Evolutionary conservation across 176 grass and related monocot genomes (phyloP).

Genomic region (Oryza punctata): DNA sequence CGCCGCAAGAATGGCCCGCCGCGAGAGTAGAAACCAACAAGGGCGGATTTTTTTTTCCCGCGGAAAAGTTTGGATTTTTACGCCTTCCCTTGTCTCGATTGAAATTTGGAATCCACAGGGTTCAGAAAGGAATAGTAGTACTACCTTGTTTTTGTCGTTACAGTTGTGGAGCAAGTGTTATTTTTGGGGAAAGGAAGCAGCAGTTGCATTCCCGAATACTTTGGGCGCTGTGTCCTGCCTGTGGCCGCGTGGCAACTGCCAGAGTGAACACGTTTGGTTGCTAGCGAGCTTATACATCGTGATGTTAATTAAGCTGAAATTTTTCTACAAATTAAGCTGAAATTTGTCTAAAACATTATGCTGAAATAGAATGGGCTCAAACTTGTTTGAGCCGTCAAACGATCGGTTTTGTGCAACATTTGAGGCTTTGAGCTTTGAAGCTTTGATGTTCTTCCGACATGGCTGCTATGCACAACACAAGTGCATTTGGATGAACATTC

Average conservation of each 20-base stretch:
- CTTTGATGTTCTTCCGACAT: neutral
- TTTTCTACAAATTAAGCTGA: neutral
- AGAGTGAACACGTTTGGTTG: slow-evolving; percentile 27
- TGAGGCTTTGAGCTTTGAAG: neutral
- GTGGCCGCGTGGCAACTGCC: slow-evolving; percentile 27
- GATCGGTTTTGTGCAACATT: neutral
- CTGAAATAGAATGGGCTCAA: neutral
- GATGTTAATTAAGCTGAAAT: neutral
- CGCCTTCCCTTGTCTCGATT: neutral
- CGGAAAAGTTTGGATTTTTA: slow-evolving; percentile 28
- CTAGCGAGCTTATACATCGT: neutral
- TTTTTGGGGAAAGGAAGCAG: slow-evolving; percentile 23
- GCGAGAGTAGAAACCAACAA: slow-evolving; percentile 5
- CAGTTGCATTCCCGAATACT: slow-evolving; percentile 28
- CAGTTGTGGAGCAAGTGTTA: slow-evolving; percentile 5
- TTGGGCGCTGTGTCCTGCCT: slow-evolving; percentile 18
- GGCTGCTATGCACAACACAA: neutral
- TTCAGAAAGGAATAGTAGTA: slow-evolving; percentile 23
- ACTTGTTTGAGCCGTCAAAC: neutral
- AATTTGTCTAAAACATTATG: neutral
- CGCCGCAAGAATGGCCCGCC: slow-evolving; percentile 4
- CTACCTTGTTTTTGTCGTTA: slow-evolving; percentile 28
- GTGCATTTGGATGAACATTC: slow-evolving; percentile 1
- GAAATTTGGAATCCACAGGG: neutral
- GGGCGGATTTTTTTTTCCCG: neutral